Evolutionary conservation across 257 asterid species (phyloP).

Genomic region (Fraxinus excelsior): DNA sequence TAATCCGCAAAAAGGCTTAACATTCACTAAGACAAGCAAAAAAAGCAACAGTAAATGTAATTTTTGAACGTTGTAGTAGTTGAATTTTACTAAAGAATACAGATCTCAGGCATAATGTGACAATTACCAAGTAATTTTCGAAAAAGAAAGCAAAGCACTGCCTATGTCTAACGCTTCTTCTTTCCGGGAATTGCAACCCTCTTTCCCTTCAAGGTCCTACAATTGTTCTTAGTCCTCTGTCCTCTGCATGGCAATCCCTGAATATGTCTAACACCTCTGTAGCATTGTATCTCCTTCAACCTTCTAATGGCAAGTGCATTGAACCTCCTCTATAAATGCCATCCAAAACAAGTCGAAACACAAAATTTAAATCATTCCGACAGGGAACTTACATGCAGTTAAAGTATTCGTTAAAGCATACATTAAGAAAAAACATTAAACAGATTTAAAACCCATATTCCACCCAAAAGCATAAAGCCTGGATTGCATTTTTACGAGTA

Average conservation of each 20-base stretch:
- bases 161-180: constrained; percentile 57
- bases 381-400: neutral
- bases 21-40: neutral
- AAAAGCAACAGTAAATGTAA: neutral
- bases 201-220: constrained; percentile 93
- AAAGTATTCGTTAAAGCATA: too few species aligned
- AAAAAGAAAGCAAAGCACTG: constrained; percentile 17
- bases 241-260: constrained; percentile 96
- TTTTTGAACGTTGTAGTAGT: neutral
- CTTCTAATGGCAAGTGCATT: constrained; percentile 82
- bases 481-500: neutral
- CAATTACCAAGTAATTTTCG: constrained; percentile 22
- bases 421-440: neutral
- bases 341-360: constrained; percentile 11
- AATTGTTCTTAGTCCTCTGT: constrained; percentile 90
- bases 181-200: constrained; percentile 84
- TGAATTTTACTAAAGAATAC: neutral
- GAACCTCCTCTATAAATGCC: constrained; percentile 71
- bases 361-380: neutral
- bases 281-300: constrained; percentile 93
- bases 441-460: too few species aligned
- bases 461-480: neutral
- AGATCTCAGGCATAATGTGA: constrained; percentile 1
- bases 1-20: neutral
- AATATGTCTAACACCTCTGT: constrained; percentile 86